Base-by-base conservation (phyloP, 2,329 filamentous ascomycete genomes). In the Biscogniauxia sp. region DNA sequence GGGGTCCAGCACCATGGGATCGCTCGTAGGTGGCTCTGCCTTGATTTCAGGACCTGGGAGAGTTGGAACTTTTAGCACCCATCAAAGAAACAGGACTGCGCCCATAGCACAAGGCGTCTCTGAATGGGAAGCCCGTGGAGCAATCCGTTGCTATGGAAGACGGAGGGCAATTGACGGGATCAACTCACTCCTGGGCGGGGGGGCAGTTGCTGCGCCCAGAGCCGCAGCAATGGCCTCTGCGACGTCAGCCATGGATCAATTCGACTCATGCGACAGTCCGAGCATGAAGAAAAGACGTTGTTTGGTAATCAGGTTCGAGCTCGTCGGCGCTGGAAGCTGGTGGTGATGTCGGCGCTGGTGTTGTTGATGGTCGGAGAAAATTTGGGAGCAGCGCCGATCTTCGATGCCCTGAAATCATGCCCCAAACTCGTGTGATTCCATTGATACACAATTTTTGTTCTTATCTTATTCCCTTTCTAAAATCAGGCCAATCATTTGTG, bases 221-320 rank as follows among this genome's bases (percentile, higher is more conserved):
- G 70, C 70, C n/a, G 70, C 70, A 53, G 69, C 69, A 53, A 72
- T 70, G 55, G 69, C 70, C 55, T 71, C 70, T 60, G 69, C 70
- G 54, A 72, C 69, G 56, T 71, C 70, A 62, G 70, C 69, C 70
- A 72, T 72, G 20, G 56, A 45, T 71, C 50, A 61, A 56, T 53
- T 57, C 56, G 55, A 50, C 53, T n/a, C 57, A 56, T 51, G 60
- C 59, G 56, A 64, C 58, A 56, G 37, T 7, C 57, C 55, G 59
- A 32, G 57, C 61, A 61, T 64, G 26, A 23, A 51, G 45, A 55
- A 59, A 20, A 26, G 25, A 52, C 25, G 15, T 57, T 3, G 51
- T 61, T 61, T 61, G 53, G 61, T 53, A 53, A 25, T 23, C n/a
- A 2, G 20, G 63, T 25, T 20, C 49, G 45, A 32, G 20, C 55